These are phyloP conservation scores for Fragaria vesca DNA, from an alignment of 306 rosid species.

Conservation along the genomic window DNA sequence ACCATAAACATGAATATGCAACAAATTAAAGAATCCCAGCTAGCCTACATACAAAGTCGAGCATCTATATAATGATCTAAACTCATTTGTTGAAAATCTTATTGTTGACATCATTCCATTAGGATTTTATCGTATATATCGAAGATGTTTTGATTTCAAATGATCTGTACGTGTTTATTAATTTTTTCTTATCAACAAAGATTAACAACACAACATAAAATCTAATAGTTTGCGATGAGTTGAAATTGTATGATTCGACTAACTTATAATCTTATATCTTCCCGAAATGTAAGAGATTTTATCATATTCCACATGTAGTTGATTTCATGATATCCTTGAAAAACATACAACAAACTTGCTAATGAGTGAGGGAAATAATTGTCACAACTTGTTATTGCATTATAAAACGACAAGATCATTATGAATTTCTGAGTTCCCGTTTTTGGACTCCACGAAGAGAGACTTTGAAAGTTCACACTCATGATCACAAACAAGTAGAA, in stretches of 20 bases:
- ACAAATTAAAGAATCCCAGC: neutral
- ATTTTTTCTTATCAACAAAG: accelerated
- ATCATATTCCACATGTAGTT: neutral
- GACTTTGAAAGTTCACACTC: neutral
- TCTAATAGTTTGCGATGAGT: neutral
- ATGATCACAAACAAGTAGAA: neutral
- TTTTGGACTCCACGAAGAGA: neutral
- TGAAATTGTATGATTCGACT: accelerated
- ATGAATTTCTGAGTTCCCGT: neutral
- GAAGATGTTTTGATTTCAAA: neutral
- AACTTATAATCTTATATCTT: neutral
- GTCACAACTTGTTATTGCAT: neutral
- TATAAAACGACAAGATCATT: neutral
- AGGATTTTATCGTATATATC: neutral
- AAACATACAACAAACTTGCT: neutral
- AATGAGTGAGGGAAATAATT: neutral
- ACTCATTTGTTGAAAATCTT: neutral
- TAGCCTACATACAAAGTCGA: neutral
- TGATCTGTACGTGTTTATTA: accelerated
- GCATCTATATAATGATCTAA: neutral
- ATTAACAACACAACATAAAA: neutral
- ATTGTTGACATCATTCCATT: neutral
- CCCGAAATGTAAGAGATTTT: neutral
- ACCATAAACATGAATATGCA: neutral
- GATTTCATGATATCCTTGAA: neutral